Evolutionary conservation across 805 yeast genomes (phyloP), one percentile per base, ranked within the genome.

Genomic region (Candida anglica): DNA sequence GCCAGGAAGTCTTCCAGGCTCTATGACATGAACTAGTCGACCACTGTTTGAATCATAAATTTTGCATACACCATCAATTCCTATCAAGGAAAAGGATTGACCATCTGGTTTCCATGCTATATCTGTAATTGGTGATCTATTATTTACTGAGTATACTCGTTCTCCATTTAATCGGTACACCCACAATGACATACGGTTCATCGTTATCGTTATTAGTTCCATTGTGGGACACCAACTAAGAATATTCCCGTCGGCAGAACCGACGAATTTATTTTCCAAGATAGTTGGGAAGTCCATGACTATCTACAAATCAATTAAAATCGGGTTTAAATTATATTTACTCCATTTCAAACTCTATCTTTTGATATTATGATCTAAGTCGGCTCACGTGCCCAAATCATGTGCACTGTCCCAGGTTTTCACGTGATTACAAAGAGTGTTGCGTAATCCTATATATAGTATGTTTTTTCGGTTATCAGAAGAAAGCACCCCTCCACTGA

Each of bases 81-180:
- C 79, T 2, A 71, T 46, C 2, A 74, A 52, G 9, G 69, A 73
- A 35, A 76, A 58, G 32, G 46, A 60, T 27, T 56, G 56, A 0
- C 75, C 75, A 37, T 53, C 55, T 11, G 50, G 52, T 38, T 54
- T 51, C 56, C 57, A 67, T 17, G 51, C 43, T 6, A 63, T 52
- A 13, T 50, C 53, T 3, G 53, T 36, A 19, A 66, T 64, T 11
- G 47, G 48, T 7, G 62, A 52, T 33, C 53, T 53, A 32, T 64
- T 55, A 29, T 63, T 60, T 18, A 71, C 55, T 11, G 75, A 64
- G 65, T 76, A 77, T 4, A 77, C 73, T 15, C 73, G 44, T 39
- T 71, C 73, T 1, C 80, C 81, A 38, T 69, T 72, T 27, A 69
- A 52, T 30, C 86, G 66, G 42, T 71, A 75, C 7, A 79, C 67